A percentile compares a stretch with the other conserved stretches of the same genome.
These are phyloP conservation scores for Musa balbisiana DNA, from an alignment of 202 grass and related monocot genomes.

Conservation along the genomic window DNA sequence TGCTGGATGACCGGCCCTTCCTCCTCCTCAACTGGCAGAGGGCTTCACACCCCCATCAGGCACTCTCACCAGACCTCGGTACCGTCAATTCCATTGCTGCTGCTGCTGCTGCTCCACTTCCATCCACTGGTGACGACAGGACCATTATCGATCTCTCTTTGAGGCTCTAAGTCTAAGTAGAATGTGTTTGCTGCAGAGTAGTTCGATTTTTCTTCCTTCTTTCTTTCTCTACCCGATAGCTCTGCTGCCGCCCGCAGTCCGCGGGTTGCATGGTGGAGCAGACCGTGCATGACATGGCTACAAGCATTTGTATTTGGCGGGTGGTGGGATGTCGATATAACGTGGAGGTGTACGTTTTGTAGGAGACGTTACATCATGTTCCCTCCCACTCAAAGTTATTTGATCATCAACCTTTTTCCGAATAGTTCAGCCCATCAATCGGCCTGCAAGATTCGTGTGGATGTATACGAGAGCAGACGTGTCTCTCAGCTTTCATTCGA, in stretches of 20 bases:
- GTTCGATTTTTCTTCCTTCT: conserved; percentile 17
- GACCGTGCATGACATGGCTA: neutral
- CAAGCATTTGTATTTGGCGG: neutral
- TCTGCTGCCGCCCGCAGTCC: no score
- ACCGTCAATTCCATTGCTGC: neutral
- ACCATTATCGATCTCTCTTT: conserved; percentile 26
- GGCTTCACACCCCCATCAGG: conserved; percentile 19
- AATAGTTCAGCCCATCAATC: neutral
- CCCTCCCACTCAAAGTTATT: neutral
- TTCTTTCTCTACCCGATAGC: neutral
- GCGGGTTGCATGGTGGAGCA: neutral
- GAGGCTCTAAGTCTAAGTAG: conserved; percentile 11
- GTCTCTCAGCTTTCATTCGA: no score
- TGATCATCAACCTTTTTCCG: neutral
- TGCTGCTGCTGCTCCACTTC: neutral
- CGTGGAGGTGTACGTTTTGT: neutral
- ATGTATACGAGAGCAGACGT: neutral
- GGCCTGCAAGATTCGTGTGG: no score
- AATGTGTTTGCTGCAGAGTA: conserved; percentile 7
- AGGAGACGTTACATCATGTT: neutral
- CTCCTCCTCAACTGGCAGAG: conserved; percentile 34
- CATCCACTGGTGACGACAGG: neutral
- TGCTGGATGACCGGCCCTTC: conserved; percentile 17
- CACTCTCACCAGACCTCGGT: neutral
- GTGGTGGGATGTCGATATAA: neutral